Base-by-base conservation (phyloP, 176 grass and related monocot genomes). In the Triticum monococcum region DNA sequence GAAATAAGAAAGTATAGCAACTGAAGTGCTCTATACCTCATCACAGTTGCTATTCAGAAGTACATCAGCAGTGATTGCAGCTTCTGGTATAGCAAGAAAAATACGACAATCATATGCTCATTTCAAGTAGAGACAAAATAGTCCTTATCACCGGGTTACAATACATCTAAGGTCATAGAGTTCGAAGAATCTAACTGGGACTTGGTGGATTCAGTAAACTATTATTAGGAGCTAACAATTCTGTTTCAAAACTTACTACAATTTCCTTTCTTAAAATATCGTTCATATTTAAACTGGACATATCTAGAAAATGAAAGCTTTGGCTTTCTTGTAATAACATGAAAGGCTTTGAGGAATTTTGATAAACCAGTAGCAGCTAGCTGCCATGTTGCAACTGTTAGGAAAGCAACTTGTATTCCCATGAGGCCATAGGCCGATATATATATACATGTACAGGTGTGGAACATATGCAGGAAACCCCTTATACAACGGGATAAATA, bases 31-130 rank as follows among this genome's bases (percentile, higher is more conserved):
- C 36, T 33, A 82, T 98, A 96, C 97, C 90, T 96, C 85, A 83
- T 94, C 94, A 94, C 97, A 99, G 41, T 86, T 86, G 80, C 54
- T 88, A 88, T 99, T 99, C 41, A 94, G 86, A 90, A 94, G 91
- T 62, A 99, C 77, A 87, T 99, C 97, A 22, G 81, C 68, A 45
- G 92, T 84, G 77, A 88, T 78, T 50, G 94, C 87, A 28, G 87
- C 94, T 83, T 99, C 97, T 66, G 93, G 30, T 84, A 99, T 83
- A 73, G 96, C 61, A 75, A 99, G 80, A 94, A 57, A 67, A 96
- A 99, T 8, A 94, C 12, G 9, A 94, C 50, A 77, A 79, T 38
- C 65, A 84, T 90, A 87, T 99, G 91, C 94, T 97, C 22, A 80
- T 14, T 50, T 37, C 31, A 26, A 43, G 79, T 94, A 89, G 94